A percentile compares a stretch with the other conserved stretches of the same genome.
Evolutionary conservation across 2,329 filamentous ascomycete species (phyloP).

Genomic region (Ceratocystiopsis brevicomis): DNA sequence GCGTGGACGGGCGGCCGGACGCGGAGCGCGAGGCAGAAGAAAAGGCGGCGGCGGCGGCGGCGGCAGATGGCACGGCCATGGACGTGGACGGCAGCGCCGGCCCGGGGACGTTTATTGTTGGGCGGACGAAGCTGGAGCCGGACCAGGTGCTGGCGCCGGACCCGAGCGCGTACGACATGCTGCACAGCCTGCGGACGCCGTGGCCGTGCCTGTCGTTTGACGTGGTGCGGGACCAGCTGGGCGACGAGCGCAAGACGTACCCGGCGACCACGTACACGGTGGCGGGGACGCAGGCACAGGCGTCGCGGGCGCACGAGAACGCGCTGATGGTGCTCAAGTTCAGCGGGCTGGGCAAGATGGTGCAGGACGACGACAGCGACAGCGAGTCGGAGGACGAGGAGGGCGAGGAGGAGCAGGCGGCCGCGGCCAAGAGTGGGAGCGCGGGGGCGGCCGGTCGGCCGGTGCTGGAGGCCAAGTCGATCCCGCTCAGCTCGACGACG

Average conservation of each 20-base stretch:
- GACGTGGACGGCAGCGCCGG: conserved; percentile 44
- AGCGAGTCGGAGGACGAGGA: conserved; percentile 45
- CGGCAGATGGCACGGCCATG: conserved; percentile 37
- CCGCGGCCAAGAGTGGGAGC: conserved; percentile 10
- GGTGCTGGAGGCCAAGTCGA: conserved; percentile 80
- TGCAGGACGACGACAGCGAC: conserved; percentile 39
- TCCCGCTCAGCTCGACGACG: conserved; percentile 70
- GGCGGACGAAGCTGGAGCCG: conserved; percentile 73
- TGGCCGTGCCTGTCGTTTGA: conserved; percentile 98
- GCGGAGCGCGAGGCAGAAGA: conserved; percentile 85
- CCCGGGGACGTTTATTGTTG: conserved; percentile 86
- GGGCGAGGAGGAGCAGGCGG: conserved; percentile 55
- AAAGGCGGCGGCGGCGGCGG: conserved; percentile 37
- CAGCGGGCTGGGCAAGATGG: conserved; percentile 72
- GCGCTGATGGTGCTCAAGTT: conserved; percentile 93
- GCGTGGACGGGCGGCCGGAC: conserved; percentile 81
- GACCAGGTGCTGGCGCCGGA: conserved; percentile 86
- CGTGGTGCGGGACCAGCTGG: conserved; percentile 67
- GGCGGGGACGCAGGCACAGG: conserved; percentile 81
- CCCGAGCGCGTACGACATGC: conserved; percentile 90
- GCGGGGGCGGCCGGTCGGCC: conserved; percentile 39
- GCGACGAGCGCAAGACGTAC: conserved; percentile 80
- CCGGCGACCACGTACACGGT: conserved; percentile 92
- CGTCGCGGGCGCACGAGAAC: conserved; percentile 60
- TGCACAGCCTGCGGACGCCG: conserved; percentile 80